Percentiles rank a stretch among this genome's conserved stretches.
These are phyloP conservation scores for Udeniomyces megalosporus DNA, from an alignment of 768 basidiomycete genomes.

Conservation along the genomic window DNA sequence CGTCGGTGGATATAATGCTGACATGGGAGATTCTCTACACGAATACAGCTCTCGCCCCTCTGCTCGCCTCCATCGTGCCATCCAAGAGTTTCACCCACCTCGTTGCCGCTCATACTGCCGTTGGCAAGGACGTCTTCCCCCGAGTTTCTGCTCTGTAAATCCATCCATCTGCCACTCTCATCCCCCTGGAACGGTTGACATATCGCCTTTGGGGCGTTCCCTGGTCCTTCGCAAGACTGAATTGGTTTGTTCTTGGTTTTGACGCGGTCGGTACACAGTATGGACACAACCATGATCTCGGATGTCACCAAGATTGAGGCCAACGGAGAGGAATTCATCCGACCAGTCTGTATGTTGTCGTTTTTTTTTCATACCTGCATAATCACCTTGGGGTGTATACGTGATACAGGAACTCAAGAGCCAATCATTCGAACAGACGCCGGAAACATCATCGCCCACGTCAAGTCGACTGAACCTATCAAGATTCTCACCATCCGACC, in stretches of 20 bases:
- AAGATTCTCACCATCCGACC: constrained; percentile 92
- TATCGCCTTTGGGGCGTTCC: not conserved
- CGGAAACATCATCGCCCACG: constrained; percentile 88
- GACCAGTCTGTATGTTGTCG: constrained; percentile 9
- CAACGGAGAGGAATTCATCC: constrained; percentile 16
- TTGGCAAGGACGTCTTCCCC: constrained; percentile 81
- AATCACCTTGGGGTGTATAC: no score
- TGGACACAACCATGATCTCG: constrained; percentile 59
- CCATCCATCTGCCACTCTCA: not conserved
- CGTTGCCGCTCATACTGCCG: constrained; percentile 77
- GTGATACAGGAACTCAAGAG: no score
- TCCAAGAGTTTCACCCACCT: constrained; percentile 67
- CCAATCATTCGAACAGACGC: constrained; percentile 43
- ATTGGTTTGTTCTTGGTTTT: not conserved
- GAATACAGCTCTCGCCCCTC: constrained; percentile 45
- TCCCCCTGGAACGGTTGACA: not conserved
- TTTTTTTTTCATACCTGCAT: no score
- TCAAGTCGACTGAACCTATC: constrained; percentile 53
- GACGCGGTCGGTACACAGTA: constrained; percentile 16
- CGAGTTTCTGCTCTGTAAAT: constrained; percentile 57
- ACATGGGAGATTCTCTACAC: no score
- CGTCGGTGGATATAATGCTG: no score
- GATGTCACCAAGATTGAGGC: constrained; percentile 10
- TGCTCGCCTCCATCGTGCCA: constrained; percentile 59
- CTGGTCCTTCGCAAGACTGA: no score